Percentiles rank a stretch among this genome's conserved stretches.
Conservation (phyloP, 1,284 basidiomycete genomes). For the Ceratobasidium theobromae region DNA sequence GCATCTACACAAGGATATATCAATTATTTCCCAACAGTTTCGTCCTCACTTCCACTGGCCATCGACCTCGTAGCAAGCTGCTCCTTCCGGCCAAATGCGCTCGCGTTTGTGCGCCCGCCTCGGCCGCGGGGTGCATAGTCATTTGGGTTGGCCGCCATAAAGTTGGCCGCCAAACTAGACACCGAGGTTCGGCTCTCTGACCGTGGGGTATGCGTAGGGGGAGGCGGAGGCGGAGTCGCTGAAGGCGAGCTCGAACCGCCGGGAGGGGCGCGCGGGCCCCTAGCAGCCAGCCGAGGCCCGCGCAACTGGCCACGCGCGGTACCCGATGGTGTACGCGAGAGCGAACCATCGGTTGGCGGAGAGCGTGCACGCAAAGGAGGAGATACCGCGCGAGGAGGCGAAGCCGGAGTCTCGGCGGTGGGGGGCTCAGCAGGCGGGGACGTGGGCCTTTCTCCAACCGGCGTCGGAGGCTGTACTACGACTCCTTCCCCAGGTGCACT, state of each 20-base stretch:
- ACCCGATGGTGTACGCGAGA: constrained; percentile 50
- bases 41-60: constrained; percentile 79
- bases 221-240: not conserved
- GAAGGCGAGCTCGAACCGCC: not conserved
- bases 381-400: not conserved
- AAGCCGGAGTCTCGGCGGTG: not conserved
- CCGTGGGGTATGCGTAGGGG: not conserved
- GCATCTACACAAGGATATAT: constrained; percentile 3
- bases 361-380: constrained; percentile 30
- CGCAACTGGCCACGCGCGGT: constrained; percentile 38
- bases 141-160: constrained; percentile 11
- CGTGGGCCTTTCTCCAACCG: not conserved
- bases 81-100: constrained; percentile 62
- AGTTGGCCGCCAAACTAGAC: constrained; percentile 3
- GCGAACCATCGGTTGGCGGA: constrained; percentile 32
- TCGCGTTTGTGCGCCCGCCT: constrained; percentile 47
- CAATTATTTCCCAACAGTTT: constrained; percentile 51
- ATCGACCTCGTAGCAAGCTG: constrained; percentile 69
- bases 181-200: not conserved
- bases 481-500: not conserved
- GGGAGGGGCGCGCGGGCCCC: constrained; percentile 21
- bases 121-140: constrained; percentile 45
- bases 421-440: not conserved
- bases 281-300: constrained; percentile 26
- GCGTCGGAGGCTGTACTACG: constrained; percentile 23